phyloP scores from a whole-genome alignment of 2,329 filamentous ascomycete genomes.

The Sclerotinia subarctica region DNA sequence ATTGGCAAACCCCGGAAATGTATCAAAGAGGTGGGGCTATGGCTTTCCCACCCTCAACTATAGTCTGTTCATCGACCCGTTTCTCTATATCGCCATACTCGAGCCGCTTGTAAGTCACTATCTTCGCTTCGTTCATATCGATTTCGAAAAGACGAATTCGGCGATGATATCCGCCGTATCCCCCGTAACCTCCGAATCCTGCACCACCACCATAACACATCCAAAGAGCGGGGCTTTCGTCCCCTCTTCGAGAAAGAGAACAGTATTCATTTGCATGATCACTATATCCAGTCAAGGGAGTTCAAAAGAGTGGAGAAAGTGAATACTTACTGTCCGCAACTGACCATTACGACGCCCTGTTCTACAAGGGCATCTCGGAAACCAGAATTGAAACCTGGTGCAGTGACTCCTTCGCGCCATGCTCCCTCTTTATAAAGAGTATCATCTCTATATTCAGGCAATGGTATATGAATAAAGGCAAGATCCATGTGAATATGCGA shows the following conservation, averaged over 20 bases:
- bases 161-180: constrained; percentile 81
- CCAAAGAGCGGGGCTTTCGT: constrained; percentile 69
- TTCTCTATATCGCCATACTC: constrained; percentile 59
- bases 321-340: constrained; percentile 78
- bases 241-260: constrained; percentile 52
- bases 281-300: constrained; percentile 43
- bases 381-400: constrained; percentile 84
- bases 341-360: constrained; percentile 80
- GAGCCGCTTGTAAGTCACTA: constrained; percentile 88
- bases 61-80: constrained; percentile 61
- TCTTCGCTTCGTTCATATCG: constrained; percentile 84
- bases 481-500: constrained; percentile 92
- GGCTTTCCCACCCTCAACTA: constrained; percentile 57
- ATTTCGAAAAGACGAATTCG: constrained; percentile 87
- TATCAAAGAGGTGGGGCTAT: background rate
- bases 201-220: constrained; percentile 96
- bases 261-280: constrained; percentile 99
- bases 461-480: constrained; percentile 94
- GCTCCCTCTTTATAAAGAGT: constrained; percentile 63
- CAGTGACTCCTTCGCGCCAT: constrained; percentile 81
- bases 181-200: constrained; percentile 92
- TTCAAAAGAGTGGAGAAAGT: background rate
- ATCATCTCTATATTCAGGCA: constrained; percentile 76
- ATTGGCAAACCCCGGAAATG: background rate
- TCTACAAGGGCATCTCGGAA: constrained; percentile 88